Conservation (phyloP, 768 basidiomycete genomes). For the Leccinum truebloodii region DNA sequence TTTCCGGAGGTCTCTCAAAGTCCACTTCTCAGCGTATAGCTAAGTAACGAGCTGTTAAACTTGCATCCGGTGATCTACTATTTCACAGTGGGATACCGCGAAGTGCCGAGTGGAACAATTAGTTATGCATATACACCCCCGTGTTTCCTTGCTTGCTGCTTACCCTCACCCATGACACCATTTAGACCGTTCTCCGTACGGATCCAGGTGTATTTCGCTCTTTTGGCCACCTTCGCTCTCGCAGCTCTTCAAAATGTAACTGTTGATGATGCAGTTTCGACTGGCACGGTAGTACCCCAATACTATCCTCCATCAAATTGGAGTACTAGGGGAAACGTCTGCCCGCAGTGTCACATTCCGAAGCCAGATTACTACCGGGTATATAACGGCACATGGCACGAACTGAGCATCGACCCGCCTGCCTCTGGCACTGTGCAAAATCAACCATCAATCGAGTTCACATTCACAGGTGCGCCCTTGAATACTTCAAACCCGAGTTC, state of each 20-base stretch:
- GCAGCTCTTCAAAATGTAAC: conserved; percentile 17
- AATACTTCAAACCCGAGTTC: background rate
- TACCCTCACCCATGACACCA: conserved; percentile 1
- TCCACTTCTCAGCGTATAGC: no score
- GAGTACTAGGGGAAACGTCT: no score
- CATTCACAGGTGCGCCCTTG: conserved; percentile 11
- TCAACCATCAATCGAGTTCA: conserved; percentile 4
- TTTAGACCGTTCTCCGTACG: background rate
- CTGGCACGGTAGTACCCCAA: conserved; percentile 3
- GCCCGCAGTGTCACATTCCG: no score
- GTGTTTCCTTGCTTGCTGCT: background rate
- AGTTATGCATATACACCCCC: background rate
- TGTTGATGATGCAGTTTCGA: conserved; percentile 16
- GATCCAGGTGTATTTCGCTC: background rate
- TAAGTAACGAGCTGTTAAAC: no score
- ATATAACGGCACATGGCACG: conserved; percentile 25
- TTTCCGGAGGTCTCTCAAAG: no score
- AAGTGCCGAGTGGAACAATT: no score
- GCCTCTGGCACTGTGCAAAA: no score
- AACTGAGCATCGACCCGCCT: background rate
- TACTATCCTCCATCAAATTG: conserved; percentile 3
- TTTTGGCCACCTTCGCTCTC: background rate
- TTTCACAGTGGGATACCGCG: no score
- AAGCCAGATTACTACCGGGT: background rate
- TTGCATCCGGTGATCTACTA: no score